Evolutionary conservation across 2,329 filamentous ascomycete genomes (phyloP).

Genomic region (Amphichorda felina): DNA sequence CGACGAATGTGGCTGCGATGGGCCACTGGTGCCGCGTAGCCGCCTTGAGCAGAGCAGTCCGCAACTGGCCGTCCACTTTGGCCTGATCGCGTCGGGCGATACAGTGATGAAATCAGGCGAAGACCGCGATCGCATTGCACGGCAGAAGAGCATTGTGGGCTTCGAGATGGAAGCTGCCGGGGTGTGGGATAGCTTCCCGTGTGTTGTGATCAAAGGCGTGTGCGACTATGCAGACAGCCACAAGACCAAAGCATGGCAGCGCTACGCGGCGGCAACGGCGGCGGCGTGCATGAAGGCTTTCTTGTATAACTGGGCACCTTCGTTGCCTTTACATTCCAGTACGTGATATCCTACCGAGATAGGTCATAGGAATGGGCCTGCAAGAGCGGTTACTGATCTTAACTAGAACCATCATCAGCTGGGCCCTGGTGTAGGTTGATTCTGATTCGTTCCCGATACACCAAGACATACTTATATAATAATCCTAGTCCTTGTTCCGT

Average conservation of each 20-base stretch:
- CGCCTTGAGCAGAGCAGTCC: not conserved
- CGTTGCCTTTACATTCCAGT: not conserved
- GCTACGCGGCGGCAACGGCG: slow-evolving; percentile 24
- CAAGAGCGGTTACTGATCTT: no score
- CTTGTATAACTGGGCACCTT: not conserved
- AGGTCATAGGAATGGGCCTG: not conserved
- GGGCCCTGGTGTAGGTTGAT: no score
- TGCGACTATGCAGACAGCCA: slow-evolving; percentile 18
- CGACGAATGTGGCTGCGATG: slow-evolving; percentile 3
- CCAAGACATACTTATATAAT: no score
- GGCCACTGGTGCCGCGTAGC: slow-evolving; percentile 1
- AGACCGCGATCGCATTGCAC: not conserved
- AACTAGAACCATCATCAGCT: no score
- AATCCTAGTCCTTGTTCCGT: not conserved
- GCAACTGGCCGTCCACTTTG: not conserved
- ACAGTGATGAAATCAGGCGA: slow-evolving; percentile 1
- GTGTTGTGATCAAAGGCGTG: slow-evolving; percentile 24
- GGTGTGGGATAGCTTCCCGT: slow-evolving; percentile 17
- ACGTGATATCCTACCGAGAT: not conserved
- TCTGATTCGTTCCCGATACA: no score
- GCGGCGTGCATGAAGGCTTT: slow-evolving; percentile 15
- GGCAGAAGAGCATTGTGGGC: not conserved
- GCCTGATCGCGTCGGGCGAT: not conserved
- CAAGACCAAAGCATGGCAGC: slow-evolving; percentile 19
- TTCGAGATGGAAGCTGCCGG: slow-evolving; percentile 24